Conservation (phyloP, 2,329 filamentous ascomycete genomes). For the Epichloe festucae region DNA sequence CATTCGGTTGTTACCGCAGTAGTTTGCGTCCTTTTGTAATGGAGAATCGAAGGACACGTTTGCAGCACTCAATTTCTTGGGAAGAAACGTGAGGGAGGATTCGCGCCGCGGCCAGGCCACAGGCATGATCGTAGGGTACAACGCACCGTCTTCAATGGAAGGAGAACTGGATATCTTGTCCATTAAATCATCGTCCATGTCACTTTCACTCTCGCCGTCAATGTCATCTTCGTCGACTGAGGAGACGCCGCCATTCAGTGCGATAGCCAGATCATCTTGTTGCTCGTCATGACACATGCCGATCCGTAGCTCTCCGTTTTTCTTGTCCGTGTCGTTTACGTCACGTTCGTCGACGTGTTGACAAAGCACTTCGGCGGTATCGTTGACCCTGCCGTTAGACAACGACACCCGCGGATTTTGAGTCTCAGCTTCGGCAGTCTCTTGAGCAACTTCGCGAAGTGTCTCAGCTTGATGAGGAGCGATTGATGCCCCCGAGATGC, state of each 20-base stretch:
- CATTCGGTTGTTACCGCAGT: conserved; percentile 22
- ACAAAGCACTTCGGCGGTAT: conserved; percentile 24
- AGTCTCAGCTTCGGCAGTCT: conserved; percentile 59
- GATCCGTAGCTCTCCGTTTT: conserved; percentile 14
- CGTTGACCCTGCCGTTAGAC: conserved; percentile 27
- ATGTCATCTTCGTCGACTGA: conserved; percentile 48
- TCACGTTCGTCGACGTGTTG: conserved; percentile 32
- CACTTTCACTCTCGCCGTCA: conserved; percentile 49
- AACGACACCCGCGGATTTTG: conserved; percentile 50
- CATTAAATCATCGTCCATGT: conserved; percentile 86
- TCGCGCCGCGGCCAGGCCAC: conserved; percentile 30
- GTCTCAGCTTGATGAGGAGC: conserved; percentile 79
- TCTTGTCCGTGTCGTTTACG: conserved; percentile 15
- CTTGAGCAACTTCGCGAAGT: conserved; percentile 66
- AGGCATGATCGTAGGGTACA: conserved; percentile 27
- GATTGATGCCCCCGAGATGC: conserved; percentile 32
- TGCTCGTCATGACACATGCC: conserved; percentile 24
- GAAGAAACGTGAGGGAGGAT: conserved; percentile 26
- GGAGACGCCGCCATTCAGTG: conserved; percentile 46
- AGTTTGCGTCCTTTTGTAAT: conserved; percentile 9
- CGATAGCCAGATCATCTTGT: conserved; percentile 45
- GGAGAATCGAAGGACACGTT: conserved; percentile 21
- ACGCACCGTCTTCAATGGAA: conserved; percentile 98
- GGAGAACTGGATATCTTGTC: conserved; percentile 98
- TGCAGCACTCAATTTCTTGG: conserved; percentile 18